A percentile compares a stretch with the other conserved stretches of the same genome.
Conservation (phyloP, 1,284 basidiomycete species). For the Pyrrhoderma lamaoense region DNA sequence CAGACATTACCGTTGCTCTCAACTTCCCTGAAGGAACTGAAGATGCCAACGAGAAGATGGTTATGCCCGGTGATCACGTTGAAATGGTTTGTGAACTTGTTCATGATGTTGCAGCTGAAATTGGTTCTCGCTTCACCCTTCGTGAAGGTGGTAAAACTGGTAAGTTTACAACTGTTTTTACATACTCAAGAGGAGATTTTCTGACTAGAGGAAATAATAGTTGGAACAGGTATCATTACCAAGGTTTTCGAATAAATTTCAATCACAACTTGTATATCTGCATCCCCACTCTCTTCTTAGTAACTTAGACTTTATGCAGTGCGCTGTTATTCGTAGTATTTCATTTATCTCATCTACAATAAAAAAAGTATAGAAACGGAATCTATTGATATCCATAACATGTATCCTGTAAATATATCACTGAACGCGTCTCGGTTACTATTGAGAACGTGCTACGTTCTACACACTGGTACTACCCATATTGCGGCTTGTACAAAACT, state of each 20-base stretch:
- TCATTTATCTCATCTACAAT: neutral
- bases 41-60: slow-evolving; percentile 80
- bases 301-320: slow-evolving; percentile 13
- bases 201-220: slow-evolving; percentile 30
- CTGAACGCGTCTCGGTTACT: too few relatives aligned
- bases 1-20: slow-evolving; percentile 85
- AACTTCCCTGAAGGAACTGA: slow-evolving; percentile 81
- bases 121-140: slow-evolving; percentile 91
- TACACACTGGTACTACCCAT: too few relatives aligned
- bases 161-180: slow-evolving; percentile 34
- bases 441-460: too few relatives aligned
- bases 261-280: slow-evolving; percentile 15
- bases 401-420: too few relatives aligned
- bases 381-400: too few relatives aligned
- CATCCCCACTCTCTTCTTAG: slow-evolving; percentile 18
- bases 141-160: slow-evolving; percentile 94
- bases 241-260: slow-evolving; percentile 54
- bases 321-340: slow-evolving; percentile 14
- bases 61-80: slow-evolving; percentile 98
- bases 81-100: slow-evolving; percentile 86
- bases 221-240: slow-evolving; percentile 88
- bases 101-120: slow-evolving; percentile 88
- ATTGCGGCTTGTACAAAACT: neutral
- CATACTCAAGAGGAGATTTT: neutral
- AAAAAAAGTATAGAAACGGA: neutral